These are phyloP conservation scores for Pseudonitzschia multiseries DNA, from an alignment of 108 stramenopile species.

Conservation along the genomic window DNA sequence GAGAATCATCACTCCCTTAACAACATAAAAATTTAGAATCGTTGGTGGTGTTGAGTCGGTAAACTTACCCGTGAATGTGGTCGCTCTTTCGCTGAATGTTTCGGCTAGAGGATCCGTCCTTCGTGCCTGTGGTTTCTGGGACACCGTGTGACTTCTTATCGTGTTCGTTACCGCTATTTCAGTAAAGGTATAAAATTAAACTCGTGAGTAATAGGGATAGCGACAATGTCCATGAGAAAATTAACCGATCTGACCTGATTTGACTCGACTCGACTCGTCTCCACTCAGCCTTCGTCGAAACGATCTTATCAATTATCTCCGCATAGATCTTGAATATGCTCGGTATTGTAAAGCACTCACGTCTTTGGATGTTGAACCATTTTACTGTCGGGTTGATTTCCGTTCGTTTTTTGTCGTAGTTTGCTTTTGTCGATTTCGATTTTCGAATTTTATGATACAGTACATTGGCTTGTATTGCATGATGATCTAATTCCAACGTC, in stretches of 20 bases:
- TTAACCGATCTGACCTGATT: background rate
- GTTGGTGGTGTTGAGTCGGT: no score
- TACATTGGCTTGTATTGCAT: background rate
- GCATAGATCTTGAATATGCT: background rate
- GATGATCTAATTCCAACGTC: no score
- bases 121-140: slow-evolving; percentile 67
- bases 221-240: background rate
- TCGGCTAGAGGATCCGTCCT: slow-evolving; percentile 66
- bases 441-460: background rate
- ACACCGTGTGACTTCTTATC: slow-evolving; percentile 45
- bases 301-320: background rate
- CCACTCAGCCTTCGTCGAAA: background rate
- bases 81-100: slow-evolving; percentile 79
- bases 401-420: slow-evolving; percentile 1
- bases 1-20: no score
- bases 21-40: no score
- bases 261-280: background rate
- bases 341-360: background rate
- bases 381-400: no score
- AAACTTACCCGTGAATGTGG: slow-evolving; percentile 26
- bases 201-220: background rate
- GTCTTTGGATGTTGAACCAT: slow-evolving; percentile 21
- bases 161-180: slow-evolving; percentile 39
- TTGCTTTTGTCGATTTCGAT: slow-evolving; percentile 4
- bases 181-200: background rate